phyloP scores from a whole-genome alignment of 352 stramenopile genomes.

The Aphanomyces cochlioides region DNA sequence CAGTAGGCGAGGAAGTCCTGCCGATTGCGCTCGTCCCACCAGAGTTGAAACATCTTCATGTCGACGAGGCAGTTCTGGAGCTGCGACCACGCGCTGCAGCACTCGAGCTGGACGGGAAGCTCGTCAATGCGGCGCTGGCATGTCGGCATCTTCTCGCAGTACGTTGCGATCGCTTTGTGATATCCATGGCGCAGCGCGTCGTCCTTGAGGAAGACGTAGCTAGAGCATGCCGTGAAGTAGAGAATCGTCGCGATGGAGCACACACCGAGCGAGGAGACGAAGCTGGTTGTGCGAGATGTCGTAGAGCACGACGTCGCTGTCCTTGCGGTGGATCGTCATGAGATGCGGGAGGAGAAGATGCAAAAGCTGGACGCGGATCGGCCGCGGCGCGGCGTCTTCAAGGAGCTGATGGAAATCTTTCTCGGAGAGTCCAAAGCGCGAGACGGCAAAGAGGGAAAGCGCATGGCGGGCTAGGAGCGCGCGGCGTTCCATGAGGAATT shows the following conservation, averaged over 20 bases:
- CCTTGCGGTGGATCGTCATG: slow-evolving; percentile 61
- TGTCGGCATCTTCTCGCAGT: slow-evolving; percentile 66
- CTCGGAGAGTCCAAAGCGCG: slow-evolving; percentile 65
- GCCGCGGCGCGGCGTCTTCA: slow-evolving; percentile 43
- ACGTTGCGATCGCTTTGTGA: slow-evolving; percentile 65
- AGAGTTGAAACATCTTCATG: slow-evolving; percentile 84
- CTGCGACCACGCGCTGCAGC: slow-evolving; percentile 59
- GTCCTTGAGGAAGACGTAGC: slow-evolving; percentile 65
- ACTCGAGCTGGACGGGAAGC: slow-evolving; percentile 72
- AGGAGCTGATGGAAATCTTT: slow-evolving; percentile 60
- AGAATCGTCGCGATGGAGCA: neutral
- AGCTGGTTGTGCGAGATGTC: slow-evolving; percentile 79
- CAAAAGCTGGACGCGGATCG: slow-evolving; percentile 45
- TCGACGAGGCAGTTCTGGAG: slow-evolving; percentile 71
- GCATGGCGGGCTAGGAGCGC: slow-evolving; percentile 65
- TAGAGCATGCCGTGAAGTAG: neutral
- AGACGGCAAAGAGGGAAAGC: slow-evolving; percentile 63
- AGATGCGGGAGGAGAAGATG: slow-evolving; percentile 54
- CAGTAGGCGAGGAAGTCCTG: slow-evolving; percentile 80
- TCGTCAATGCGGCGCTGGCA: slow-evolving; percentile 76
- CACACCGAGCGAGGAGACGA: slow-evolving; percentile 46
- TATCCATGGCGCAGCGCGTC: slow-evolving; percentile 63
- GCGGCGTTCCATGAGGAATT: slow-evolving; percentile 57
- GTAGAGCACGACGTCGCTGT: slow-evolving; percentile 63
- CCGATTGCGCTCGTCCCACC: slow-evolving; percentile 74